phyloP scores from a whole-genome alignment of 2,329 filamentous ascomycete genomes.

The Ceratocystis ficicola region DNA sequence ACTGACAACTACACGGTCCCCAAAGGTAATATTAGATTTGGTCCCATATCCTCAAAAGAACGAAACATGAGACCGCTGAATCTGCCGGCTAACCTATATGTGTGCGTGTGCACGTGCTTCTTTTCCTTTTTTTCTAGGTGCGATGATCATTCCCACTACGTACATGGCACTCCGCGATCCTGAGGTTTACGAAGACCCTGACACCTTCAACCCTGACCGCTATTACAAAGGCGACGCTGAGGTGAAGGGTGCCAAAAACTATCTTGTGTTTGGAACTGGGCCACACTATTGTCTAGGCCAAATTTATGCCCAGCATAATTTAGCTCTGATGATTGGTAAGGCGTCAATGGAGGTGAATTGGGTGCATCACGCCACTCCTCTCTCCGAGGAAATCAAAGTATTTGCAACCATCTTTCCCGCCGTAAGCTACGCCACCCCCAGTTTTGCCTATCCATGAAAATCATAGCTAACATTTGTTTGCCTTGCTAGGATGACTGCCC shows the following conservation, averaged over 20 bases:
- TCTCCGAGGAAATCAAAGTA: conserved; percentile 90
- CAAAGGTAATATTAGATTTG: conserved; percentile 46
- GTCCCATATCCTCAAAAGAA: not conserved
- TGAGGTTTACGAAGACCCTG: conserved; percentile 81
- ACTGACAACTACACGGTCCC: conserved; percentile 79
- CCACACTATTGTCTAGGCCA: conserved; percentile 96
- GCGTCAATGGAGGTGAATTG: conserved; percentile 78
- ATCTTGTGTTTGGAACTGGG: conserved; percentile 86
- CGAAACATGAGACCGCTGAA: not conserved
- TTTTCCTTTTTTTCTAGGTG: conserved; percentile 37
- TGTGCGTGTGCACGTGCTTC: not conserved
- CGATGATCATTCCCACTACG: conserved; percentile 87
- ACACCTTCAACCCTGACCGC: conserved; percentile 77
- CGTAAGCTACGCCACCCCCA: conserved; percentile 46
- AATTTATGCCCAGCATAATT: conserved; percentile 76
- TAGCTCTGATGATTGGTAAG: conserved; percentile 84
- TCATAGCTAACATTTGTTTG: conserved; percentile 25
- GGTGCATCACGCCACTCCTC: conserved; percentile 72
- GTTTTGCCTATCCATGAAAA: conserved; percentile 12
- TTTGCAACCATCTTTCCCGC: conserved; percentile 97
- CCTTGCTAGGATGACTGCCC: conserved; percentile 62
- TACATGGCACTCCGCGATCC: conserved; percentile 86
- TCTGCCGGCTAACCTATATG: conserved; percentile 23
- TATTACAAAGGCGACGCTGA: conserved; percentile 87
- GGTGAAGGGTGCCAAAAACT: conserved; percentile 80